Percentiles rank a stretch among this genome's conserved stretches.
These are phyloP conservation scores for Balamuthia mandrillaris DNA, from an alignment of 208 protist genomes.

Conservation along the genomic window DNA sequence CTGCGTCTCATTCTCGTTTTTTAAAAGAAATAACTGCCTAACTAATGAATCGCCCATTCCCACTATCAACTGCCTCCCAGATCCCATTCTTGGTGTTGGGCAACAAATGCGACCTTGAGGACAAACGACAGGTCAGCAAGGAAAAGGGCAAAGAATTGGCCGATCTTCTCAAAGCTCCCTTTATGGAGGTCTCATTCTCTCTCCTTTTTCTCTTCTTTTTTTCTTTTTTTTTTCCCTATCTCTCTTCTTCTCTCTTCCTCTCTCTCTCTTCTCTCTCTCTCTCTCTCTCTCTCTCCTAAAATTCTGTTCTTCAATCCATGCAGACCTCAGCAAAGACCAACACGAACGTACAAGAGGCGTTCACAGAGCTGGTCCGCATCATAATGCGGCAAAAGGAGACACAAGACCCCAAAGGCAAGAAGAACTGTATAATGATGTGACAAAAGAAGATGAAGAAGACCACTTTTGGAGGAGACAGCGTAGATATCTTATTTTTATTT, in stretches of 20 bases:
- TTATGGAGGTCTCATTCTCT: constrained; percentile 37
- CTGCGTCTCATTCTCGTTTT: too few relatives aligned
- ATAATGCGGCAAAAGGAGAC: too few relatives aligned
- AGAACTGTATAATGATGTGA: too few relatives aligned
- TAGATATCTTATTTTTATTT: too few relatives aligned
- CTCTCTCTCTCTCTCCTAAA: neutral
- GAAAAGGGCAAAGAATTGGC: constrained; percentile 67
- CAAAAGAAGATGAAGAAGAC: too few relatives aligned
- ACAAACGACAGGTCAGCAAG: constrained; percentile 63
- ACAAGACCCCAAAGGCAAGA: too few relatives aligned
- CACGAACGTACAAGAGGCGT: constrained; percentile 74
- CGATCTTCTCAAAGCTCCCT: constrained; percentile 49
- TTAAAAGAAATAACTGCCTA: too few relatives aligned
- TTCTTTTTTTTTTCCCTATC: neutral
- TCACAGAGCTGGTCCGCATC: constrained; percentile 70
- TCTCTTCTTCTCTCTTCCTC: neutral
- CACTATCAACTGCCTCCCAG: neutral
- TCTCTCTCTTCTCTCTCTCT: neutral
- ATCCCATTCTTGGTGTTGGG: constrained; percentile 68
- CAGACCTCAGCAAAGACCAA: constrained; percentile 68
- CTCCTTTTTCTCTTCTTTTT: neutral
- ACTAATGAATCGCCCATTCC: too few relatives aligned
- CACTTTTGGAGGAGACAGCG: too few relatives aligned
- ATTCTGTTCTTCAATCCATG: neutral
- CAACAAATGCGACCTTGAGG: constrained; percentile 73